Evolutionary conservation across 176 grass and related monocot genomes (phyloP).

Genomic region (Hordeum vulgare): MorexV3_pseudomolecules_assembly NC_058521.1:15125356-15125855

Average conservation of each 20-base stretch:
- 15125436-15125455: neutral
- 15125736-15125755: slow-evolving; percentile 21
- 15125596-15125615: neutral
- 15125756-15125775: neutral
- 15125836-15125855: too few relatives aligned
- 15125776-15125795: neutral
- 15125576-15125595: neutral
- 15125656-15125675: neutral
- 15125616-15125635: neutral
- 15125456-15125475: neutral
- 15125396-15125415: neutral
- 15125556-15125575: neutral
- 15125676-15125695: slow-evolving; percentile 22
- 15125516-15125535: neutral
- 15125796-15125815: too few relatives aligned
- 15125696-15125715: neutral
- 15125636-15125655: neutral
- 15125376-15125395: too few relatives aligned
- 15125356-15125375: too few relatives aligned
- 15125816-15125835: too few relatives aligned
- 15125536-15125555: neutral
- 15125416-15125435: neutral
- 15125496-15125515: neutral
- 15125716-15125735: neutral
- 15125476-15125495: neutral